Base-by-base conservation (phyloP, 371 early-diverging fungal genomes). In the Mucor racemosus region DNA sequence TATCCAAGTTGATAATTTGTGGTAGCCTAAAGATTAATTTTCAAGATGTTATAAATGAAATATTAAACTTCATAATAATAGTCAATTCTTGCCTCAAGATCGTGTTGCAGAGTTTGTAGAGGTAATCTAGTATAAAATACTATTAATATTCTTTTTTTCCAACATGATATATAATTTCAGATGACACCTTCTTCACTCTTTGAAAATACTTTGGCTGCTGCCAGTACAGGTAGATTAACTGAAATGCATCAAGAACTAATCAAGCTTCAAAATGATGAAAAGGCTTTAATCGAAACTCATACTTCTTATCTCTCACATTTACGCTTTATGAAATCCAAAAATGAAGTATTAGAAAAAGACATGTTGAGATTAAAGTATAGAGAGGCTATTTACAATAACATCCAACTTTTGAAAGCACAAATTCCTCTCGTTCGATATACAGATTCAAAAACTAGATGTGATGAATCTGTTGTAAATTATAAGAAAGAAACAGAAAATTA, bases 41-140 rank as follows among this genome's bases (percentile, higher is more conserved):
- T 56, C 11, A 15, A 7, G 48, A 4, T n/a, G n/a, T n/a, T n/a
- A 5, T n/a, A 8, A 6, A 9, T 10, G 7, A 5, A 1, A 10
- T 9, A 19, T 19, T 26, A 9, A 5, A 19, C 0, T 6, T 66
- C 39, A n/a, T 14, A n/a, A n/a, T 62, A 7, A 7, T 67, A 94
- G 95, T 74, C 97, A 97, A 77, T 97, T 97, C 64, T 80, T 98
- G 58, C 98, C 99, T 21, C 99, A 98, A 76, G 99, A 98, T 77
- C 85, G 90, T 64, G 98, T 98, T 1, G 85, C 91, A 13, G 96
- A 94, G 68, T 97, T 98, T 71, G 95, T 97, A 4, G 90, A 93
- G 79, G 86, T 89, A 79, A 39, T n/a, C n/a, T n/a, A n/a, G n/a
- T n/a, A n/a, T n/a, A n/a, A n/a, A n/a, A n/a, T n/a, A n/a, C n/a